These are phyloP conservation scores for Hemerocallis citrina DNA, from an alignment of 106 monocot species.

Conservation along the genomic window DNA sequence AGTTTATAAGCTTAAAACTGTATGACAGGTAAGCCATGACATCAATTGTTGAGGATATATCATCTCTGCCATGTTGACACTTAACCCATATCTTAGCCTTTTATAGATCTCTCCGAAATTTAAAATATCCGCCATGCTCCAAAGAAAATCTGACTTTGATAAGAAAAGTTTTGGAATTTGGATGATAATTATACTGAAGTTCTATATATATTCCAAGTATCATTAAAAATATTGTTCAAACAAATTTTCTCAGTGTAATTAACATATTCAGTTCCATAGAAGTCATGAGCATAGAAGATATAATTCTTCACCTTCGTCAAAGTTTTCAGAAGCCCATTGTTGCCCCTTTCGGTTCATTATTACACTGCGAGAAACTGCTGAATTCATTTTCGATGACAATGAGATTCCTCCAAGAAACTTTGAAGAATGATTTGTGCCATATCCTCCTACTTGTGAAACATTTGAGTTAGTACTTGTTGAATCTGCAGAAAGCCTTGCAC, in stretches of 20 bases:
- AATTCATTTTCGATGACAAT: conserved; percentile 49
- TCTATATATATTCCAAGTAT: background rate
- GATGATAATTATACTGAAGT: no score
- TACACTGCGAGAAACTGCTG: conserved; percentile 41
- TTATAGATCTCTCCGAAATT: no score
- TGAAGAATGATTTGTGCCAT: conserved; percentile 48
- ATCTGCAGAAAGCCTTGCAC: conserved; percentile 74
- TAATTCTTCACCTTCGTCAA: conserved; percentile 66
- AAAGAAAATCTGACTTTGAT: no score
- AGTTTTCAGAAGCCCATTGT: conserved; percentile 49
- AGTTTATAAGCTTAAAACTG: no score
- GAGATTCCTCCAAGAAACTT: conserved; percentile 70
- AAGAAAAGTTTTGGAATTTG: no score
- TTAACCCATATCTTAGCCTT: no score
- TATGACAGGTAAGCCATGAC: no score
- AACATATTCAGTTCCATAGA: background rate
- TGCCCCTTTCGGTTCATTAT: conserved; percentile 60
- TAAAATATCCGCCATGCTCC: no score
- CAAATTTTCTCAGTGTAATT: background rate
- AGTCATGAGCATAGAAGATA: background rate
- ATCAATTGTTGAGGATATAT: no score
- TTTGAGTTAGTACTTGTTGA: conserved; percentile 37
- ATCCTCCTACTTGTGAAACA: conserved; percentile 56
- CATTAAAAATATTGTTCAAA: background rate
- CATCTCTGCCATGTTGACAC: no score